phyloP scores from a whole-genome alignment of 352 stramenopile genomes.

The Phytophthora hybrid region DNA sequence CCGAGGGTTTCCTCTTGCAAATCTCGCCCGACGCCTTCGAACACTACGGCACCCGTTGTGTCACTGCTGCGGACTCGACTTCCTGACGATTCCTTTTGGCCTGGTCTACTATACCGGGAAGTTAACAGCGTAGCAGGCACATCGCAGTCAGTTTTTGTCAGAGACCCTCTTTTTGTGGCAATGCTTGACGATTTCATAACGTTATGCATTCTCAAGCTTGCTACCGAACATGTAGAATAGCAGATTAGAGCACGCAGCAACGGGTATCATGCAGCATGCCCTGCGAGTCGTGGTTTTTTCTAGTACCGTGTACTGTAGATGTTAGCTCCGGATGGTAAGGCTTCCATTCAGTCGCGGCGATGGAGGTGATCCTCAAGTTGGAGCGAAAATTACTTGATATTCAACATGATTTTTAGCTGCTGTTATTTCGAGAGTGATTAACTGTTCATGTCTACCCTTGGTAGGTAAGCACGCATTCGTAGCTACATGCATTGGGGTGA shows the following conservation, averaged over 20 bases:
- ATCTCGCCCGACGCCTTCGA: constrained; percentile 16
- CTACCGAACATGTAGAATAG: no score
- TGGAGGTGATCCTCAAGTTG: no score
- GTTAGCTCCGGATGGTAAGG: no score
- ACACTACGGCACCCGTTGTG: constrained; percentile 11
- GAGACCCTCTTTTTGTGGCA: background rate
- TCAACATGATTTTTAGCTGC: background rate
- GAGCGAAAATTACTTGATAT: background rate
- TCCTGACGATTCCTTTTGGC: background rate
- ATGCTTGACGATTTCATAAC: background rate
- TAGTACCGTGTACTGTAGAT: no score
- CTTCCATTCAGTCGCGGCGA: no score
- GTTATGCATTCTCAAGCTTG: no score
- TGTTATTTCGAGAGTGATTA: background rate
- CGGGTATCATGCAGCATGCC: no score
- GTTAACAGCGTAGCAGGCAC: background rate
- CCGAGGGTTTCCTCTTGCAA: constrained; percentile 11
- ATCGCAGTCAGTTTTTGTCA: background rate
- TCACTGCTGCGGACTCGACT: constrained; percentile 6
- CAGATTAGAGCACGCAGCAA: no score
- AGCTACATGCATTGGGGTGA: background rate
- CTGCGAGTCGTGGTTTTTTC: no score
- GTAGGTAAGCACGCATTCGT: background rate
- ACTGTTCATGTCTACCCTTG: background rate
- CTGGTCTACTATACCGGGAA: background rate